phyloP scores from a whole-genome alignment of 768 basidiomycete species.

The Phlegmacium glaucopus region DNA sequence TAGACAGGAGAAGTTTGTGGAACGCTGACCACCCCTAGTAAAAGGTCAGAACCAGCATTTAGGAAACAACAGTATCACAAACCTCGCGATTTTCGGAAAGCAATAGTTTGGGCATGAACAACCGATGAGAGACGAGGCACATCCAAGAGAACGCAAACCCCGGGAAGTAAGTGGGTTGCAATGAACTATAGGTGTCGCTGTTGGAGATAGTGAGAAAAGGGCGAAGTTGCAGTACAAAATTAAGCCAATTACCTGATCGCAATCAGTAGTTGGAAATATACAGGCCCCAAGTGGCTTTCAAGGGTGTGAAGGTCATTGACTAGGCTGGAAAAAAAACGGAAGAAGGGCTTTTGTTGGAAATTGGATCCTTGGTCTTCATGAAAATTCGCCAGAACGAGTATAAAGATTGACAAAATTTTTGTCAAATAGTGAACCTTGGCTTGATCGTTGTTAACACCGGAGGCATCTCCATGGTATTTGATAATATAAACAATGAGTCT shows the following conservation, averaged over 20 bases:
- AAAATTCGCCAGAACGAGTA: slow-evolving; percentile 89
- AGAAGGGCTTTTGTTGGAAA: slow-evolving; percentile 98
- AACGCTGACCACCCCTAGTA: slow-evolving; percentile 89
- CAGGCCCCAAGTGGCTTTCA: slow-evolving; percentile 79
- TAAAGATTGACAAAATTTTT: slow-evolving; percentile 96
- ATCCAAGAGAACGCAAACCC: slow-evolving; percentile 99
- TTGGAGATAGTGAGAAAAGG: slow-evolving; percentile 10
- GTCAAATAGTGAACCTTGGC: slow-evolving; percentile 96
- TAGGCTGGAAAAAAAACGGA: slow-evolving; percentile 96
- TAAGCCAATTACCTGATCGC: slow-evolving; percentile 67
- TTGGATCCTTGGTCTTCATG: slow-evolving; percentile 90
- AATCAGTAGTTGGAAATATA: slow-evolving; percentile 85
- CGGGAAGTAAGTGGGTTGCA: slow-evolving; percentile 96
- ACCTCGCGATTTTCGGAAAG: slow-evolving; percentile 87
- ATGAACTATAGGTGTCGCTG: slow-evolving; percentile 92
- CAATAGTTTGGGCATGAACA: slow-evolving; percentile 96
- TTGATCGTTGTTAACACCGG: slow-evolving; percentile 88
- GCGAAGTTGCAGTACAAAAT: neutral
- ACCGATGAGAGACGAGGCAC: slow-evolving; percentile 89
- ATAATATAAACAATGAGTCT: slow-evolving; percentile 96
- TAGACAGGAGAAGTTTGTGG: slow-evolving; percentile 88
- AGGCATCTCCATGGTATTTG: slow-evolving; percentile 98
- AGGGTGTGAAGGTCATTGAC: slow-evolving; percentile 88
- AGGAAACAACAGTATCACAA: slow-evolving; percentile 12
- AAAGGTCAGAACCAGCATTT: slow-evolving; percentile 5